Percentiles rank a stretch among this genome's conserved stretches.
These are phyloP conservation scores for Quercus parvula DNA, from an alignment of 306 rosid species.

Conservation along the genomic window DNA sequence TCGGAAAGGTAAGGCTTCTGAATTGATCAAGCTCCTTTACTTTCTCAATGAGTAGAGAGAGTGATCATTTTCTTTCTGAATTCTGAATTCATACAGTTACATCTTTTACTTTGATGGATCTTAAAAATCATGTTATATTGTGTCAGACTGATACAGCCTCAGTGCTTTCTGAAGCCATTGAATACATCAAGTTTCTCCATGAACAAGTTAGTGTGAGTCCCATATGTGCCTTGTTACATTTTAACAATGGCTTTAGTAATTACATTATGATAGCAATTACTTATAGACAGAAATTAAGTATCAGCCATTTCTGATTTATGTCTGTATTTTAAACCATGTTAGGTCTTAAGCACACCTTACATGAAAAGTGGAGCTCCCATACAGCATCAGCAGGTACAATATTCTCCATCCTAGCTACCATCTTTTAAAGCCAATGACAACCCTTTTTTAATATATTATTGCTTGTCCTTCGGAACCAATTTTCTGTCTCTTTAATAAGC, in stretches of 20 bases:
- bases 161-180: slow-evolving; percentile 98
- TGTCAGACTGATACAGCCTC: slow-evolving; percentile 99
- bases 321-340: slow-evolving; percentile 2
- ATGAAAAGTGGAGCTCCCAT: slow-evolving; percentile 86
- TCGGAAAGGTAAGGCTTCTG: slow-evolving; percentile 80
- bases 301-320: background rate
- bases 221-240: slow-evolving; percentile 13
- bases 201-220: slow-evolving; percentile 89
- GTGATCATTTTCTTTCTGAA: slow-evolving; percentile 37
- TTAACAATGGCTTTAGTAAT: background rate
- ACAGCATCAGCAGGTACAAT: slow-evolving; percentile 74
- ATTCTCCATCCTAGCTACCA: background rate
- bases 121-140: slow-evolving; percentile 16
- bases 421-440: background rate
- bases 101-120: slow-evolving; percentile 15
- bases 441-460: background rate
- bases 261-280: background rate
- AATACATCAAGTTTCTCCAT: slow-evolving; percentile 93
- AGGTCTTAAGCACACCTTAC: slow-evolving; percentile 89
- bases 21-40: slow-evolving; percentile 26
- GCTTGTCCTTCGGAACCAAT: too few relatives aligned
- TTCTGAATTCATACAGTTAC: slow-evolving; percentile 24
- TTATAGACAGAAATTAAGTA: background rate
- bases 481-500: too few relatives aligned
- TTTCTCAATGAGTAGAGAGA: slow-evolving; percentile 22